Base-by-base conservation (phyloP, 306 rosid genomes). In the Malus asiatica region DNA sequence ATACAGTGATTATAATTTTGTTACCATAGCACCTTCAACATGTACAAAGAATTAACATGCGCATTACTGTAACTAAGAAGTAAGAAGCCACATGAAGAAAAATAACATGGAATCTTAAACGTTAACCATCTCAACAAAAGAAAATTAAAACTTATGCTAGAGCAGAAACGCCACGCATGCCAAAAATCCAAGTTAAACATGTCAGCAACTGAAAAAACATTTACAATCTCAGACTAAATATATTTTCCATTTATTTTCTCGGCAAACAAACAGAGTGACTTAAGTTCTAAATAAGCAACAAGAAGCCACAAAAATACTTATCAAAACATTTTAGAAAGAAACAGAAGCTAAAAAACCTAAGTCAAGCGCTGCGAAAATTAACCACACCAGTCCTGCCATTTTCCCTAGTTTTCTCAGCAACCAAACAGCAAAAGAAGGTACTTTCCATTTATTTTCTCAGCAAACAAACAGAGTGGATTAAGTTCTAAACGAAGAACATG, bases 401-500 rank as follows among this genome's bases (percentile, higher is more conserved):
- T 73, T 18, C 70, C 42, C 38, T 66, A 16, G 53, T 53, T 53
- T 68, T 82, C 70, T 74, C 51, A 46, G 77, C 30, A 71, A 55
- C 18, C 53, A 75, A 75, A 58, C 55, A 8, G 44, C 42, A 13
- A 71, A 55, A 45, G 33, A 45, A 18, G 38, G 19, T 10, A 19
- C 4, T 66, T 66, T 66, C 25, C 70, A 35, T 19, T 66, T 4
- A 35, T 19, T 66, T 65, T 66, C 48, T 66, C 70, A 6, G 48
- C 3, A 66, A 66, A 66, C 48, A 10, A 66, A 20, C 70, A 13
- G 38, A 14, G 38, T 27, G 29, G 14, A 61, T 61, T 12, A 23
- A 29, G 11, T 63, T 33, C 22, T 63, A 29, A 63, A 63, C 13
- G n/a, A 63, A 35, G 40, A 30, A 22, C 18, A 23, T 59, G 14